A percentile compares a stretch with the other conserved stretches of the same genome.
Evolutionary conservation across 208 protist genomes (phyloP).

Genomic region (Naegleria gruberi): DNA sequence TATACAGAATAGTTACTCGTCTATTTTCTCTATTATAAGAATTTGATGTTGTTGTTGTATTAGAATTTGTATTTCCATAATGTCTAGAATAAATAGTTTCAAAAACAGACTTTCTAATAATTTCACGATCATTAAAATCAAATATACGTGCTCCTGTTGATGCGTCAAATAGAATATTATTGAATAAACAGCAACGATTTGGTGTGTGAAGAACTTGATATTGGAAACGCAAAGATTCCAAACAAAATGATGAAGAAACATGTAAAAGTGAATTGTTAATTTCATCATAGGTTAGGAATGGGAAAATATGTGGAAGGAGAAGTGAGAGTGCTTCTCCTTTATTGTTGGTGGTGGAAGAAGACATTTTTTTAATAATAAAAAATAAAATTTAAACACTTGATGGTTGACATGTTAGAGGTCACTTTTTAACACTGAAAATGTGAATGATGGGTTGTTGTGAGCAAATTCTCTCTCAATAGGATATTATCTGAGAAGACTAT

Average conservation of each 20-base stretch:
- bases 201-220: background rate
- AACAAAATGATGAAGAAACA: background rate
- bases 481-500: too few species aligned
- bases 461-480: too few species aligned
- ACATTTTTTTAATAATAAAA: too few species aligned
- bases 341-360: too few species aligned
- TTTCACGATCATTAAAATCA: background rate
- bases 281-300: background rate
- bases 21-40: background rate
- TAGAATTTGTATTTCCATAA: background rate
- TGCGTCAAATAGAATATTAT: background rate
- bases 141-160: background rate
- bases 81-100: background rate
- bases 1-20: background rate
- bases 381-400: too few species aligned
- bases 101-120: background rate
- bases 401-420: too few species aligned
- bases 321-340: too few species aligned
- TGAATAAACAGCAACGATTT: background rate
- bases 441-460: too few species aligned
- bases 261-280: background rate
- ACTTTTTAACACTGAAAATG: too few species aligned
- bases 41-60: too few species aligned
- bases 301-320: background rate
- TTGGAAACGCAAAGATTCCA: background rate